Base-by-base conservation (phyloP, 306 rosid genomes). In the Fragaria nilgerrensis region DNA sequence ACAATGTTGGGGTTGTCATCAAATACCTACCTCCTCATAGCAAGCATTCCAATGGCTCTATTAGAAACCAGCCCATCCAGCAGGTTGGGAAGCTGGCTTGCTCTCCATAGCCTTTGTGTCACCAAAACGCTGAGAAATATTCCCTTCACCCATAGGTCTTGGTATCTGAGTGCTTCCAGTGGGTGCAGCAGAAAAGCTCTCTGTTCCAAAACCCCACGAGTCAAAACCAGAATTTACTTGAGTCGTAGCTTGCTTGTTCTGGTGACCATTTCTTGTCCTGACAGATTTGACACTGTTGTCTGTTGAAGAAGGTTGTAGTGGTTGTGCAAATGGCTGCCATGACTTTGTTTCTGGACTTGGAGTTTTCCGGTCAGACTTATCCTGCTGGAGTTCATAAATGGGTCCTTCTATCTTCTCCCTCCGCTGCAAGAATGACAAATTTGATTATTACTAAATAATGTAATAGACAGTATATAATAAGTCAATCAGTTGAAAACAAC, bases 51-150 rank as follows among this genome's bases (percentile, higher is more conserved):
- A 74, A 48, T 7, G 49, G 53, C 72, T 25, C 7, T 73, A 73
- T 89, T 84, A 92, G 84, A 95, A 95, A 74, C 98, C 98, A 56
- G 98, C 97, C 98, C 98, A 95, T 19, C 98, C 98, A 68, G 97
- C 91, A 66, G 98, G 98, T 84, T 90, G 97, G 77, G 93, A 82
- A 79, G 87, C 67, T 73, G 90, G 50, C 75, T 91, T 89, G 84
- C 63, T 80, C 80, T 89, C 92, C 64, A 50, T 70, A 37, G 73
- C 77, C 77, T 85, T 91, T 37, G 89, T 73, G 63, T 85, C 90
- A 23, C 86, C 85, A 61, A 78, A 53, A 32, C 72, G 77, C 83
- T 78, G 91, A 73, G 93, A 58, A 75, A 72, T 85, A 49, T 82
- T 82, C 65, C 92, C 90, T 43, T 83, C 93, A 73, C 78, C 63